Evolutionary conservation across 2,329 filamentous ascomycete species (phyloP).

Genomic region (Nakataea oryzae): DNA sequence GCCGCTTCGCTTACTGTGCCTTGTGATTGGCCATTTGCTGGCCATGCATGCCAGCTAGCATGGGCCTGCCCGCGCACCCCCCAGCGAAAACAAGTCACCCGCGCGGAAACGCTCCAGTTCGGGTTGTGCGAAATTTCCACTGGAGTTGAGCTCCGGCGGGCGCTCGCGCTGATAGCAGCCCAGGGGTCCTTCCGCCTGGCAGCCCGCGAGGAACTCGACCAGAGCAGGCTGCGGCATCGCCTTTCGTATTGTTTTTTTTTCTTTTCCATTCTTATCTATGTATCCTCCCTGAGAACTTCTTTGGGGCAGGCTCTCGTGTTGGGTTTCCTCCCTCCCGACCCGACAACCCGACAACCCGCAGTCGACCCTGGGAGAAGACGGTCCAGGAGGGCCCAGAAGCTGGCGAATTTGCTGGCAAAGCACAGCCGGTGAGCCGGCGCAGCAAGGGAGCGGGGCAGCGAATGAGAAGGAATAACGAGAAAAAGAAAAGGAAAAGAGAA

Average conservation of each 20-base stretch:
- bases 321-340: neutral
- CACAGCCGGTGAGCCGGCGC: neutral
- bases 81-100: neutral
- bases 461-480: neutral
- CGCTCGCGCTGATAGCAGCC: neutral
- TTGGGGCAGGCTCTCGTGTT: neutral
- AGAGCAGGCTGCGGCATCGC: neutral
- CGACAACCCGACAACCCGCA: too few species aligned
- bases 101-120: too few species aligned
- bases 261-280: too few species aligned
- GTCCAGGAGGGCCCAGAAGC: neutral
- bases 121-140: too few species aligned
- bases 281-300: too few species aligned
- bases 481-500: neutral
- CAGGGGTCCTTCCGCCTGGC: neutral
- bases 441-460: neutral
- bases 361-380: too few species aligned
- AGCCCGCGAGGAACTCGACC: neutral
- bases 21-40: conserved; percentile 14
- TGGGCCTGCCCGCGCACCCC: too few species aligned
- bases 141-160: too few species aligned
- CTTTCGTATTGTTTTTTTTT: neutral
- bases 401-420: neutral
- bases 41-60: neutral
- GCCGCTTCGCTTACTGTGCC: conserved; percentile 14